These are phyloP conservation scores for Talaromyces piceae DNA, from an alignment of 2,329 filamentous ascomycete species.

Conservation along the genomic window DNA sequence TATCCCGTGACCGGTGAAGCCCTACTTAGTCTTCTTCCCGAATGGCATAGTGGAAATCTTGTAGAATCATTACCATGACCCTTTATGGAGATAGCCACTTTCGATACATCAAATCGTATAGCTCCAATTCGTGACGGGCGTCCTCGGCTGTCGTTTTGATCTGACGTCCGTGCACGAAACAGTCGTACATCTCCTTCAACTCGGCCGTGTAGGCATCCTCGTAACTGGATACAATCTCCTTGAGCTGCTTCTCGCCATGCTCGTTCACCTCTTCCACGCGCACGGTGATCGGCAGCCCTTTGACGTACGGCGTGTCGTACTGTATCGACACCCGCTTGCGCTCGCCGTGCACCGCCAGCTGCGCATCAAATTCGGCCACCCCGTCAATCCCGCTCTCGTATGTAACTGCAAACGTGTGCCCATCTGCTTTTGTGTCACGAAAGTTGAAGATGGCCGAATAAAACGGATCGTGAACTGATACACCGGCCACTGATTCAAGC, in stretches of 20 bases:
- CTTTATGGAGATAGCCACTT: conserved; percentile 13
- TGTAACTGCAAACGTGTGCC: conserved; percentile 41
- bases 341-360: conserved; percentile 42
- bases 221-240: conserved; percentile 25
- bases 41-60: background rate
- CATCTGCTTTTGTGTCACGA: conserved; percentile 18
- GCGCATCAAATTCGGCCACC: conserved; percentile 39
- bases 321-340: conserved; percentile 49
- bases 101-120: conserved; percentile 28
- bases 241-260: conserved; percentile 20
- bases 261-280: conserved; percentile 26
- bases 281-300: conserved; percentile 47
- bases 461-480: conserved; percentile 38
- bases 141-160: conserved; percentile 31
- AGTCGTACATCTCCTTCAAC: conserved; percentile 29
- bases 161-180: conserved; percentile 21
- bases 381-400: conserved; percentile 52
- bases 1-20: background rate
- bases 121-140: conserved; percentile 29
- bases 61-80: too few relatives aligned
- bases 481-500: conserved; percentile 40
- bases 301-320: conserved; percentile 54
- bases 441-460: conserved; percentile 32
- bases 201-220: conserved; percentile 32
- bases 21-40: background rate